Evolutionary conservation across 2,329 filamentous ascomycete genomes (phyloP).

Genomic region (Fusarium mangiferae): DNA sequence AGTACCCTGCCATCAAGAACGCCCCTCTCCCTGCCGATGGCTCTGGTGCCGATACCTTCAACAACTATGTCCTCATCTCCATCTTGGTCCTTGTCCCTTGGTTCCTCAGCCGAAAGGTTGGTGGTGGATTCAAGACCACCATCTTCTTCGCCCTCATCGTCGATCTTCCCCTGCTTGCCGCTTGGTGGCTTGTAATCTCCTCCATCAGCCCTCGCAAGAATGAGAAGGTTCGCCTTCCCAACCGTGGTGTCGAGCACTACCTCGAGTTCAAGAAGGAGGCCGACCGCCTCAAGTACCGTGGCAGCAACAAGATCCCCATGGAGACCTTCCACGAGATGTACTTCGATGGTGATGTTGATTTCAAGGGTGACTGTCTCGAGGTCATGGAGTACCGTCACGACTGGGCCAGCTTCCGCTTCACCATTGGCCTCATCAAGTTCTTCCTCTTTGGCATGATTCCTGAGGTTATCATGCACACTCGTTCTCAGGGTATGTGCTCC

Average conservation of each 20-base stretch:
- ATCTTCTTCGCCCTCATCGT: slow-evolving; percentile 88
- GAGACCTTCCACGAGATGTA: slow-evolving; percentile 98
- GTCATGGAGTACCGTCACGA: slow-evolving; percentile 94
- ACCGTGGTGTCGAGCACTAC: slow-evolving; percentile 90
- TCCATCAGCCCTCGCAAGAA: slow-evolving; percentile 87
- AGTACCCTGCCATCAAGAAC: slow-evolving; percentile 83
- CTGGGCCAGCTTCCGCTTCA: slow-evolving; percentile 96
- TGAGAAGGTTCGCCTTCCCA: slow-evolving; percentile 88
- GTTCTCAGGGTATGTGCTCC: slow-evolving; percentile 72
- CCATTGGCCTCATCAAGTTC: slow-evolving; percentile 83
- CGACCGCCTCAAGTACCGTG: slow-evolving; percentile 74
- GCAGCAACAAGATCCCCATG: slow-evolving; percentile 84
- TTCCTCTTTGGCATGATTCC: slow-evolving; percentile 89
- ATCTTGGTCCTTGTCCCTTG: slow-evolving; percentile 77
- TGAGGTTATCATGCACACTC: slow-evolving; percentile 91
- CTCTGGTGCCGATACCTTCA: slow-evolving; percentile 86
- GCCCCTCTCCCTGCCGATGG: slow-evolving; percentile 91
- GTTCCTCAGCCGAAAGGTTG: slow-evolving; percentile 86
- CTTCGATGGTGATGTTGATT: slow-evolving; percentile 92
- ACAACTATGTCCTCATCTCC: slow-evolving; percentile 79
- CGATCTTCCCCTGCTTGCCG: slow-evolving; percentile 79
- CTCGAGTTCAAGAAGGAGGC: slow-evolving; percentile 79
- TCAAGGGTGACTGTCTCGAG: slow-evolving; percentile 93
- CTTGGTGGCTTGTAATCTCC: slow-evolving; percentile 85
- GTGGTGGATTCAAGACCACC: slow-evolving; percentile 86